A percentile compares a stretch with the other conserved stretches of the same genome.
Evolutionary conservation across 768 basidiomycete species (phyloP).

Genomic region (Podaxis sp.): DNA sequence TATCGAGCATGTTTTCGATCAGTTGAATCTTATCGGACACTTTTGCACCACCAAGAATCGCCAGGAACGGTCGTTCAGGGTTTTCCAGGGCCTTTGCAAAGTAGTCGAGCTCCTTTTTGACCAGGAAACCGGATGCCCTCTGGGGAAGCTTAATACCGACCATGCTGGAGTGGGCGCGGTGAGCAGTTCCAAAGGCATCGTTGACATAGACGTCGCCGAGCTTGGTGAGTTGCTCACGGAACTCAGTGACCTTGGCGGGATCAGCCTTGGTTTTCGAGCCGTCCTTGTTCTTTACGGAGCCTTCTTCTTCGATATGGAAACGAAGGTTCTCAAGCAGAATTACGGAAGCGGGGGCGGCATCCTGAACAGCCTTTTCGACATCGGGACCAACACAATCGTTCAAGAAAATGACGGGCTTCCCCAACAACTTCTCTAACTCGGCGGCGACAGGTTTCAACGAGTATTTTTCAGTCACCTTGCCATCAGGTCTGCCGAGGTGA

Average conservation of each 20-base stretch:
- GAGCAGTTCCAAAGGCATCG: slow-evolving; percentile 98
- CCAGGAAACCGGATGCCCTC: slow-evolving; percentile 92
- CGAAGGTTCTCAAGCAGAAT: slow-evolving; percentile 97
- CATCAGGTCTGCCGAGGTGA: slow-evolving; percentile 96
- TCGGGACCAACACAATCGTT: slow-evolving; percentile 84
- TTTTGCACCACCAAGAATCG: slow-evolving; percentile 97
- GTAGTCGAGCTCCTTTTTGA: slow-evolving; percentile 98
- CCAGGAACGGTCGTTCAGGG: slow-evolving; percentile 94
- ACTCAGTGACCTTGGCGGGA: slow-evolving; percentile 71
- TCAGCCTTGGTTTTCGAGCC: slow-evolving; percentile 96
- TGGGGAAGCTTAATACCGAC: slow-evolving; percentile 92
- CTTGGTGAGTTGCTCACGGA: slow-evolving; percentile 84
- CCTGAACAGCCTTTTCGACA: slow-evolving; percentile 74
- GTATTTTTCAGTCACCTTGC: slow-evolving; percentile 85
- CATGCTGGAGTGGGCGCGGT: slow-evolving; percentile 98
- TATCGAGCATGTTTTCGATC: slow-evolving; percentile 99
- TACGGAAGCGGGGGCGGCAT: slow-evolving; percentile 61
- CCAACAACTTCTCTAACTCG: slow-evolving; percentile 75
- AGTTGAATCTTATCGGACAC: slow-evolving; percentile 99
- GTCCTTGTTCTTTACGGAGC: slow-evolving; percentile 89
- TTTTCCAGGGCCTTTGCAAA: slow-evolving; percentile 97
- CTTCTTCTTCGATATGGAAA: slow-evolving; percentile 99
- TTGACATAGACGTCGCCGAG: slow-evolving; percentile 98
- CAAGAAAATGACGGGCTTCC: slow-evolving; percentile 76
- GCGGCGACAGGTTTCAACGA: slow-evolving; percentile 84